phyloP scores from a whole-genome alignment of 192 early-diverging fungal species.

The Backusella mclennaniae region DNA sequence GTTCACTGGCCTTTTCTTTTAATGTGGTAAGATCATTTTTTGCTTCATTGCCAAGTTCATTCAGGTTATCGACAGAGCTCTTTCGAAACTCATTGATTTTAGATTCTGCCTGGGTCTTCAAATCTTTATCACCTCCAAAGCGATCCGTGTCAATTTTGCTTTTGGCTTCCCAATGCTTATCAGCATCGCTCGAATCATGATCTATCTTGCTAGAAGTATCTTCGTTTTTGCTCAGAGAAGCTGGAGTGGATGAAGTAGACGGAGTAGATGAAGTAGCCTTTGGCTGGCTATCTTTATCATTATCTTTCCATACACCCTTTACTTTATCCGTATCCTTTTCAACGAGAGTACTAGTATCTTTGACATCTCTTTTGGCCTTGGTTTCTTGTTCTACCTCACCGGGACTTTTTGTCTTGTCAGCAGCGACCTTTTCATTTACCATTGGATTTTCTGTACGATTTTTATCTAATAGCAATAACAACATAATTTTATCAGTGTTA shows the following conservation, averaged over 20 bases:
- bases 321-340: not conserved
- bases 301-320: not conserved
- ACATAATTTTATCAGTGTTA: not conserved
- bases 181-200: not conserved
- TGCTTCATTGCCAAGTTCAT: not conserved
- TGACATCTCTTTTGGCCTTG: not conserved
- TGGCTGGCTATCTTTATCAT: not conserved
- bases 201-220: not conserved
- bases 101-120: not conserved
- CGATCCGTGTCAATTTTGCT: not conserved
- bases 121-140: not conserved
- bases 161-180: not conserved
- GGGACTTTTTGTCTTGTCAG: not conserved
- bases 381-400: not conserved
- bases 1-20: not conserved
- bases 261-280: not conserved
- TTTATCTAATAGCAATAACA: not conserved
- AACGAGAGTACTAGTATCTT: not conserved
- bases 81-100: not conserved
- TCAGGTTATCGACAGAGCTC: not conserved
- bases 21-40: not conserved
- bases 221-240: not conserved
- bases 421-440: constrained; percentile 3
- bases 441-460: not conserved
- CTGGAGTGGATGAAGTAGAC: not conserved